Percentiles rank a stretch among this genome's conserved stretches.
Conservation (phyloP, 148 eudicot species). For the Chenopodium berlandieri region DNA sequence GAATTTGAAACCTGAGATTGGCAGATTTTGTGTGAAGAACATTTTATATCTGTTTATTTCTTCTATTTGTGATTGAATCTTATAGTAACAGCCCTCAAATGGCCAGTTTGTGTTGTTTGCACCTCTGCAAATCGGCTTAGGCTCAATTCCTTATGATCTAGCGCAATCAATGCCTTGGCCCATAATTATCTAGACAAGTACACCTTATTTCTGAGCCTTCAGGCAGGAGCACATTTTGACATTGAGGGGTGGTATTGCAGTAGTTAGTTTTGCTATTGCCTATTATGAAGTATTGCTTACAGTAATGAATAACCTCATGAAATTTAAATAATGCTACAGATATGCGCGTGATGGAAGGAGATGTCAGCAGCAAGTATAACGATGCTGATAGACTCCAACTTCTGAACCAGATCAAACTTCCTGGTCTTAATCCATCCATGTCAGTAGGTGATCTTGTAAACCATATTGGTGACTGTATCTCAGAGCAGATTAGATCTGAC, state of each 20-base stretch:
- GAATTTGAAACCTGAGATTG: not conserved
- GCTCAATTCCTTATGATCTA: not conserved
- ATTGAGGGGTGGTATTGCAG: not conserved
- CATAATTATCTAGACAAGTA: not conserved
- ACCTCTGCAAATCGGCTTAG: not conserved
- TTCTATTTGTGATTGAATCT: not conserved
- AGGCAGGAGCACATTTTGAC: not conserved
- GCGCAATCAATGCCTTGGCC: not conserved
- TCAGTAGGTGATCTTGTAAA: constrained; percentile 76
- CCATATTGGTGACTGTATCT: constrained; percentile 66
- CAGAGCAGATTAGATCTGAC: constrained; percentile 56
- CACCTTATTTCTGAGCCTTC: not conserved
- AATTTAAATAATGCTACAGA: constrained; percentile 20
- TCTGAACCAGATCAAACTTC: constrained; percentile 56
- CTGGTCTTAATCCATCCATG: constrained; percentile 69
- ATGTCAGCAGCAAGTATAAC: constrained; percentile 36
- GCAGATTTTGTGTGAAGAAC: not conserved
- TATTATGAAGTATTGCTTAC: not conserved
- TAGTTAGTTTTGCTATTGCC: not conserved
- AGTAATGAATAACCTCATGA: not conserved
- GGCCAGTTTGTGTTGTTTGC: not conserved
- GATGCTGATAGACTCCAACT: constrained; percentile 42
- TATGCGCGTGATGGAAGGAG: constrained; percentile 36
- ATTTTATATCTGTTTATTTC: not conserved
- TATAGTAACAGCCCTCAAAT: not conserved